A percentile compares a stretch with the other conserved stretches of the same genome.
These are phyloP conservation scores for Flaveria trinervia DNA, from an alignment of 129 eudicot species.

Conservation along the genomic window DNA sequence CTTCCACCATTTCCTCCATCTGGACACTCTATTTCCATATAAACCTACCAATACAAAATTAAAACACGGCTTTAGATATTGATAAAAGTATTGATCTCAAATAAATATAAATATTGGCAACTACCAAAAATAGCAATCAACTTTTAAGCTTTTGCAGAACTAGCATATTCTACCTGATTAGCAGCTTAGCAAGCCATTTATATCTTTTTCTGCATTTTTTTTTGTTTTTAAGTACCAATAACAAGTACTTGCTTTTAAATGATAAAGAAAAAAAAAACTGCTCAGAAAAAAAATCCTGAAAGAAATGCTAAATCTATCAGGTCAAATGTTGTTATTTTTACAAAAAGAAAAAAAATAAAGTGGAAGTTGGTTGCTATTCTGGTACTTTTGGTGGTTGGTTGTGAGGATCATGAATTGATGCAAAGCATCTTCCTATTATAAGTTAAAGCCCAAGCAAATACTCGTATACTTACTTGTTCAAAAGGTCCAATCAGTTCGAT, in stretches of 20 bases:
- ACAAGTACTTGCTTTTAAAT: background rate
- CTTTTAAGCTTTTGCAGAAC: background rate
- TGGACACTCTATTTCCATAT: constrained; percentile 92
- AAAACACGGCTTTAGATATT: background rate
- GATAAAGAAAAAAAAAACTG: background rate
- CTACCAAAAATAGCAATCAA: background rate
- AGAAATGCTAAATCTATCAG: background rate
- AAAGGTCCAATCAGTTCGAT: constrained; percentile 92
- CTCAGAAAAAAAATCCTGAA: background rate
- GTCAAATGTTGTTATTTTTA: background rate
- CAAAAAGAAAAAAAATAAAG: background rate
- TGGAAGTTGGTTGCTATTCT: background rate
- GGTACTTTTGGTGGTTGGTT: background rate
- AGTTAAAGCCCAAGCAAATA: background rate
- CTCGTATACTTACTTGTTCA: constrained; percentile 62
- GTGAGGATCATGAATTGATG: background rate
- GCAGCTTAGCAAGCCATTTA: background rate
- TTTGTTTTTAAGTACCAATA: background rate
- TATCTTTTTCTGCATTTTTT: background rate
- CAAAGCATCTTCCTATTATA: background rate
- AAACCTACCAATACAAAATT: constrained; percentile 48
- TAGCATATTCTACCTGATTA: background rate
- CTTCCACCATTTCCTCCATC: constrained; percentile 96
- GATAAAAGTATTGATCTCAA: background rate
- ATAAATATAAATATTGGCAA: background rate